Base-by-base conservation (phyloP, 2,329 filamentous ascomycete species). In the Phialocephala subalpina region DNA sequence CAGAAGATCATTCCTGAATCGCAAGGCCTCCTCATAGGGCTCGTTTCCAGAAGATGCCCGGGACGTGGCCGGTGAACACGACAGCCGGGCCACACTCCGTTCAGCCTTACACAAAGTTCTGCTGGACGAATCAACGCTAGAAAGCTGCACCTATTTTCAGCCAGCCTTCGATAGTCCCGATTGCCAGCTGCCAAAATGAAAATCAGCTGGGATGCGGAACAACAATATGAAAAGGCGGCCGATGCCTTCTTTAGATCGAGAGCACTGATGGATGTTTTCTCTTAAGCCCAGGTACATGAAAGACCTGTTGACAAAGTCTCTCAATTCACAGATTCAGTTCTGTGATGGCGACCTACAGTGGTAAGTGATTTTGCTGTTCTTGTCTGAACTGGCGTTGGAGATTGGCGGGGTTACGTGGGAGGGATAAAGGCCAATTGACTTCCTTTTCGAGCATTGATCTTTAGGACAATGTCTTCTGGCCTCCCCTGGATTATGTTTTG, bases 151-250 rank as follows among this genome's bases (percentile, higher is more conserved):
- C 49, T 61, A 55, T 55, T 40, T 55, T 61, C 59, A 61, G 59
- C 59, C 59, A 61, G 59, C 59, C 58, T 55, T 49, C 22, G 35
- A 42, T 25, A 6, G 29, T 20, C n/a, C 45, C n/a, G 25, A 53
- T 4, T 11, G 25, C 49, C 25, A 53, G 49, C 49, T 53, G 25
- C 27, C 49, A 53, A 11, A 22, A 2, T 25, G n/a, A n/a, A 6
- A 5, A 11, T 49, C 45, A 33, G 49, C 25, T 2, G 25, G 18
- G 12, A 18, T 38, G 18, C 8, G 18, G n/a, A 35, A 29, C 14
- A 33, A 29, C 49, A 53, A 16, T 12, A 29, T 53, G 25, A 29
- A 53, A 33, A 53, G 25, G 49, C 49, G 9, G 25, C 49, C 49
- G 49, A 53, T 16, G 25, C 12, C 25, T 33, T n/a, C 3, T 22